Conservation (phyloP, 139 green algal species). For the Trebouxia sp. region DNA sequence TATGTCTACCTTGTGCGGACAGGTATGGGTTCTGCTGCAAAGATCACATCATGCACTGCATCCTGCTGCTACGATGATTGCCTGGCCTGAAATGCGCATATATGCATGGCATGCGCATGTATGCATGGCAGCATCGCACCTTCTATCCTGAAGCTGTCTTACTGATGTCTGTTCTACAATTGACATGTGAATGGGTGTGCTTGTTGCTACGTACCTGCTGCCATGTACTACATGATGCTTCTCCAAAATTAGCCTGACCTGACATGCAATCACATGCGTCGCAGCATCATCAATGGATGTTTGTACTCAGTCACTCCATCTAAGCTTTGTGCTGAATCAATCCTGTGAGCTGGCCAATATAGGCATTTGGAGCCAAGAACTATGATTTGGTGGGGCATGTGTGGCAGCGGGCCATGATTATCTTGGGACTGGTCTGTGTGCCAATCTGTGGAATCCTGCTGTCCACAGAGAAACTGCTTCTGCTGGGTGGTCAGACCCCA, state of each 20-base stretch:
- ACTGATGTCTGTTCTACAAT: too few species aligned
- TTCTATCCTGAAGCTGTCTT: background rate
- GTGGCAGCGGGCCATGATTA: conserved; percentile 66
- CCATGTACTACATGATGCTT: too few species aligned
- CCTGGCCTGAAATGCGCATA: background rate
- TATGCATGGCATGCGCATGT: background rate
- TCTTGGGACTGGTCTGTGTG: conserved; percentile 51
- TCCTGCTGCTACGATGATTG: background rate
- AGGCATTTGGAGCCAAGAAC: conserved; percentile 65
- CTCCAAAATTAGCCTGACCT: background rate
- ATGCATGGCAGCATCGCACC: background rate
- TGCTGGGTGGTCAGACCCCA: conserved; percentile 19
- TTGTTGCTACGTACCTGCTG: too few species aligned
- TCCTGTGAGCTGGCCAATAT: background rate
- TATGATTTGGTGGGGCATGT: conserved; percentile 63
- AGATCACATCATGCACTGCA: background rate
- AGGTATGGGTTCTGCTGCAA: conserved; percentile 30
- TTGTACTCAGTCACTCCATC: background rate
- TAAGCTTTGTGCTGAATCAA: background rate
- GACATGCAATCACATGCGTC: background rate
- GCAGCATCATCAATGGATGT: background rate
- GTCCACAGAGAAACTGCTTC: conserved; percentile 46
- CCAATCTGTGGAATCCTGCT: conserved; percentile 58
- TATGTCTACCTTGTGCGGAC: conserved; percentile 74
- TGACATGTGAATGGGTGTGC: too few species aligned